Evolutionary conservation across 2,329 filamentous ascomycete genomes (phyloP), one percentile per base, ranked within the genome.

Genomic region (Cladobotryum mycophilum): DNA sequence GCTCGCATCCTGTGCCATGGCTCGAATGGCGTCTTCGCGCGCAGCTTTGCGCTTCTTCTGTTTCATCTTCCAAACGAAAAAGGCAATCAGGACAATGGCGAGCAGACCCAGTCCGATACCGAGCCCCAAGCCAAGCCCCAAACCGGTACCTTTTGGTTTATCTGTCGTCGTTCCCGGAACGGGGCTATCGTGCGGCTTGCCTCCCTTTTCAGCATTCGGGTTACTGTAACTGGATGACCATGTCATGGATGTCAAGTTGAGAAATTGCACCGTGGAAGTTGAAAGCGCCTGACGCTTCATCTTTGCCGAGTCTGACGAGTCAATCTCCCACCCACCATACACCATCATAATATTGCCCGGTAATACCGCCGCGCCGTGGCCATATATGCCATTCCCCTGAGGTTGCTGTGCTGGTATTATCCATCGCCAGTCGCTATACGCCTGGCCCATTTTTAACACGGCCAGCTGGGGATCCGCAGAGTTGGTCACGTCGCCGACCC

Each of bases 391-490:
- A 1, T 61, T 49, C 0, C 64, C 71, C 1, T 47, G 14, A 5
- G 71, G 77, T 62, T 77, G 76, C 4, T 72, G 61, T 0, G 70
- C 61, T 0, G 88, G 87, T 1, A 86, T 70, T 1, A 70, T 74
- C 88, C 88, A 93, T 55, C 74, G 69, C 88, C 88, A 92, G 33
- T 80, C 74, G 8, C 84, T 86, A 62, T 88, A 93, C 4, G 84
- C 84, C 53, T 84, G 78, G 6, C 85, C 88, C 51, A 96, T 75
- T 52, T 88, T 75, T 3, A 97, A 72, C 3, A 96, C 70, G 0
- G 82, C 87, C 22, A 97, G 73, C 63, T 96, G 89, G 1, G 93
- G 93, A 30, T 84, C 75, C 0, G 93, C 93, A 1, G 91, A 80
- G 33, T 83, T 86, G 8, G 73, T 77, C 0, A 86, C 76, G 61